phyloP scores from a whole-genome alignment of 169 alveolate species.

The Ichthyophthirius multifiliis region DNA sequence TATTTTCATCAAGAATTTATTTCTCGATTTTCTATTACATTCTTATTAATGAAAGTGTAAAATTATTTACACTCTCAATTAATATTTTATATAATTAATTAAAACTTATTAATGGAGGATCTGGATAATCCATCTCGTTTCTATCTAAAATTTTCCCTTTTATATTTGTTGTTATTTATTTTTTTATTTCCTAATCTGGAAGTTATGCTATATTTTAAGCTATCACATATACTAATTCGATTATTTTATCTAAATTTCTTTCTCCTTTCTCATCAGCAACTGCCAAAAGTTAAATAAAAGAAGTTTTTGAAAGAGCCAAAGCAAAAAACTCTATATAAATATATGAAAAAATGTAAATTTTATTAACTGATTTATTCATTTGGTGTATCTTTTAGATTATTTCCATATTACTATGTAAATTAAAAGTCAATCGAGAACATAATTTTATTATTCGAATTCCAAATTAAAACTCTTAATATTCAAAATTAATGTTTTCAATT shows the following conservation, averaged over 20 bases:
- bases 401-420: background rate
- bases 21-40: background rate
- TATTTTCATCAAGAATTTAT: background rate
- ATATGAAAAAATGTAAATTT: background rate
- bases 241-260: background rate
- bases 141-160: background rate
- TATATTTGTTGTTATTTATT: background rate
- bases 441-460: background rate
- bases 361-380: background rate
- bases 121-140: background rate
- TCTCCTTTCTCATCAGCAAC: background rate
- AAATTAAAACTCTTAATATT: background rate
- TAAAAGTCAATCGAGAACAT: background rate
- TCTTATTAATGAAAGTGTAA: background rate
- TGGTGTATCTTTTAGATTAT: background rate
- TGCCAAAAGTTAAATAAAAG: background rate
- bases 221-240: background rate
- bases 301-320: background rate
- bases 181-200: background rate
- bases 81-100: background rate
- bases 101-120: background rate
- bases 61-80: background rate
- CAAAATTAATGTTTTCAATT: background rate
- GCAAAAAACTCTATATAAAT: background rate
- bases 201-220: background rate